Conservation (phyloP, 2,329 filamentous ascomycete species). For the Diaporthe vexans region DNA sequence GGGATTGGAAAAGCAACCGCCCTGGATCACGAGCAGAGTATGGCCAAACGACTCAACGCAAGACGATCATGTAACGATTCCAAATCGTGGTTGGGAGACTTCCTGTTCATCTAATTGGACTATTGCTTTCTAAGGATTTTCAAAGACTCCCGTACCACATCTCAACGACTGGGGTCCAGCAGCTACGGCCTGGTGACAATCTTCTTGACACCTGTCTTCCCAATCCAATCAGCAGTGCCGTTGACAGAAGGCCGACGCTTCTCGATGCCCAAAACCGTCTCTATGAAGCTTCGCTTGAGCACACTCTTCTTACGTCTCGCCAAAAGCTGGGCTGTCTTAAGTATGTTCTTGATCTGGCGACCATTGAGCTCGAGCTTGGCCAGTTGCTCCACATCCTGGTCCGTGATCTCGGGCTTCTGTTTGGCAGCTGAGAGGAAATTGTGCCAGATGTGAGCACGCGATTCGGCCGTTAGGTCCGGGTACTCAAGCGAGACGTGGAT, state of each 20-base stretch:
- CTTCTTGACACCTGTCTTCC: not conserved
- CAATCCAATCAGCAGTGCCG: slow-evolving; percentile 6
- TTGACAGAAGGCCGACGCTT: slow-evolving; percentile 46
- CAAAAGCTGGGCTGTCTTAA: slow-evolving; percentile 53
- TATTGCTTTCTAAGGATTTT: not conserved
- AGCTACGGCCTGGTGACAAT: not conserved
- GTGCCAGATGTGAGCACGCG: slow-evolving; percentile 55
- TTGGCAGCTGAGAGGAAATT: slow-evolving; percentile 55
- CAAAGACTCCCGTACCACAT: not conserved
- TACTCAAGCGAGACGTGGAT: slow-evolving; percentile 65
- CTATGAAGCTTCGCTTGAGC: slow-evolving; percentile 49
- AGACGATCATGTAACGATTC: not conserved
- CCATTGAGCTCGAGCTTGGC: slow-evolving; percentile 54
- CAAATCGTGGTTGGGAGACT: not conserved
- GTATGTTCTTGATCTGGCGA: slow-evolving; percentile 54
- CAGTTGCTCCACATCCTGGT: slow-evolving; percentile 54
- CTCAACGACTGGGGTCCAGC: not conserved
- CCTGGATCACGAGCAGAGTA: not conserved
- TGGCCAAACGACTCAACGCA: not conserved
- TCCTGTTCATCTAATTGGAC: not conserved
- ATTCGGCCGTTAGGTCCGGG: slow-evolving; percentile 54
- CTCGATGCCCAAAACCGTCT: slow-evolving; percentile 49
- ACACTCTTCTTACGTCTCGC: slow-evolving; percentile 52
- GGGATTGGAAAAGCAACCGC: too few relatives aligned
- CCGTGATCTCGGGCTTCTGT: slow-evolving; percentile 47